Evolutionary conservation across 768 basidiomycete species (phyloP).

Genomic region (Daedaleopsis sinensis): DNA sequence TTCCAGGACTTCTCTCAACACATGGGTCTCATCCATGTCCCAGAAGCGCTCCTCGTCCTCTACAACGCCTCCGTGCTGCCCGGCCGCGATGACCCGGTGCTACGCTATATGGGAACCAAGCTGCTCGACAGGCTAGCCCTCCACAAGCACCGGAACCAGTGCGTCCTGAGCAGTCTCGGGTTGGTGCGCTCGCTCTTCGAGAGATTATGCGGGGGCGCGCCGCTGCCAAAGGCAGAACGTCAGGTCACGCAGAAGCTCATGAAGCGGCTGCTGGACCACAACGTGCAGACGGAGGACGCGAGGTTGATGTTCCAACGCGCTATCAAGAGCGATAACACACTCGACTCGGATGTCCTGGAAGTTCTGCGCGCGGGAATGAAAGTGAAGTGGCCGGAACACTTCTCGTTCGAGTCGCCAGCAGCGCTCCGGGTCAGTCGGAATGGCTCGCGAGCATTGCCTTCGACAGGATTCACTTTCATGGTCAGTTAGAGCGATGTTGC

Average conservation of each 20-base stretch:
- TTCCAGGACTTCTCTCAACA: constrained; percentile 44
- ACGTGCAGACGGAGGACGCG: constrained; percentile 66
- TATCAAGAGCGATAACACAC: constrained; percentile 47
- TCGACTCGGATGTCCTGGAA: constrained; percentile 70
- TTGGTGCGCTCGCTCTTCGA: constrained; percentile 57
- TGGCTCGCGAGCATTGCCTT: constrained; percentile 55
- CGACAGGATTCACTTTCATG: constrained; percentile 74
- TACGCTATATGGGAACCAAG: constrained; percentile 60
- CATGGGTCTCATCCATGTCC: constrained; percentile 54
- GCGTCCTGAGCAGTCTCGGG: constrained; percentile 61
- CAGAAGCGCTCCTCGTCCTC: constrained; percentile 63
- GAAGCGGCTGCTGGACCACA: constrained; percentile 74
- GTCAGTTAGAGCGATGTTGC: constrained; percentile 36
- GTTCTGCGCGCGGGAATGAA: constrained; percentile 71
- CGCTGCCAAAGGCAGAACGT: constrained; percentile 50
- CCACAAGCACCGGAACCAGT: constrained; percentile 70
- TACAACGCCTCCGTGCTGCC: constrained; percentile 50
- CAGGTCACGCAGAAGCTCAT: constrained; percentile 63
- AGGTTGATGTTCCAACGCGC: constrained; percentile 62
- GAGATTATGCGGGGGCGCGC: constrained; percentile 39
- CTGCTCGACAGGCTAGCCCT: constrained; percentile 64
- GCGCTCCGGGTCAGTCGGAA: constrained; percentile 52
- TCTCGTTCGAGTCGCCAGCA: constrained; percentile 64
- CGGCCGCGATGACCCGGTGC: constrained; percentile 36
- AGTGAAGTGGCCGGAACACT: constrained; percentile 78